Conservation (phyloP, 2,329 filamentous ascomycete species). For the Monilinia laxa region DNA sequence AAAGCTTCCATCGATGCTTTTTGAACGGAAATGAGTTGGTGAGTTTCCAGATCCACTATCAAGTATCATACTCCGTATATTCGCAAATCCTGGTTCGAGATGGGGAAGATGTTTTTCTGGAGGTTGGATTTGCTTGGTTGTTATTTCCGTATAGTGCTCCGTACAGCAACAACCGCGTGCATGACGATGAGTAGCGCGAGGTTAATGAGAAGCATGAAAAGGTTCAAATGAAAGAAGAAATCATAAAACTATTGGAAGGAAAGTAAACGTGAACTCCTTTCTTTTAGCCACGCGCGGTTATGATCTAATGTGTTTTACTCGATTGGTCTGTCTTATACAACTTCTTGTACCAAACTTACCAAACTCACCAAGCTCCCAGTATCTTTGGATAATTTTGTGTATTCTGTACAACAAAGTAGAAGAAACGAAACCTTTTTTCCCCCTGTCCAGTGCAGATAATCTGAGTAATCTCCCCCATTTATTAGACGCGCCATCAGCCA, state of each 20-base stretch:
- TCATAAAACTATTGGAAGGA: constrained; percentile 1
- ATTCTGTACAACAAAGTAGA: background rate
- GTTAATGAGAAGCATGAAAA: constrained; percentile 4
- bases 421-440: constrained; percentile 4
- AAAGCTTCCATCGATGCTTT: constrained; percentile 14
- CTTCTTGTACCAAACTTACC: background rate
- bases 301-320: background rate
- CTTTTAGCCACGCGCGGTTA: constrained; percentile 13
- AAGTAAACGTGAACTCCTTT: background rate
- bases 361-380: background rate
- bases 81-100: constrained; percentile 15
- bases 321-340: background rate
- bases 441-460: constrained; percentile 22
- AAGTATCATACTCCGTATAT: background rate
- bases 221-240: constrained; percentile 6
- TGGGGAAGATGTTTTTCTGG: constrained; percentile 18
- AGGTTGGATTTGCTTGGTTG: constrained; percentile 15
- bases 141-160: background rate
- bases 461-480: constrained; percentile 7
- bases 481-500: constrained; percentile 21
- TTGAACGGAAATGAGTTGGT: constrained; percentile 3
- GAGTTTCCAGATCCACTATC: constrained; percentile 16
- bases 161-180: background rate
- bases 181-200: constrained; percentile 16
- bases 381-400: background rate